Conservation (phyloP, 2,329 filamentous ascomycete species). For the Fusarium heterosporum region DNA sequence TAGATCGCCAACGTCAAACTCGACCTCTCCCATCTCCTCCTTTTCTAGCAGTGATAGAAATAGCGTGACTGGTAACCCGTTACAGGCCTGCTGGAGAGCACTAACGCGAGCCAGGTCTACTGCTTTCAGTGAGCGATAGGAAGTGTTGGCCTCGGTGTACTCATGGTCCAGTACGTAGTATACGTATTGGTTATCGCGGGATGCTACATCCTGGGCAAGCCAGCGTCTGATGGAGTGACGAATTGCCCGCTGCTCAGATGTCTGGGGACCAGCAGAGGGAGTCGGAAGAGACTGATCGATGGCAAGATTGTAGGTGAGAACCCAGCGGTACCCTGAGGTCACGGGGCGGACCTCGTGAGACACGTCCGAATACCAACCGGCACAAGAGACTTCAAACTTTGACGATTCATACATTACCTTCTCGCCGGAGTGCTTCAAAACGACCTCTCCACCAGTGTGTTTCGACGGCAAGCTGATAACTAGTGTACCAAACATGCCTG, state of each 20-base stretch:
- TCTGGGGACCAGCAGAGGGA: constrained; percentile 38
- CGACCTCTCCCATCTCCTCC: no score
- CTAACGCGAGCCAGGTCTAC: constrained; percentile 46
- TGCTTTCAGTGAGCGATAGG: constrained; percentile 45
- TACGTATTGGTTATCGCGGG: constrained; percentile 23
- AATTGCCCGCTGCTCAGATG: constrained; percentile 25
- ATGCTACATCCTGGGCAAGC: constrained; percentile 27
- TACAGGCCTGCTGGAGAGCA: constrained; percentile 42
- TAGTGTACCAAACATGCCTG: constrained; percentile 63
- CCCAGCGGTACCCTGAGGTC: constrained; percentile 60
- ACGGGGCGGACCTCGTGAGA: constrained; percentile 63
- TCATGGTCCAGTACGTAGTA: constrained; percentile 52
- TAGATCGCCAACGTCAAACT: no score
- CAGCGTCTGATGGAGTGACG: constrained; percentile 45
- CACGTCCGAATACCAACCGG: constrained; percentile 64
- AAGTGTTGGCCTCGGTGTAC: constrained; percentile 51
- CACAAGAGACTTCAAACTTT: constrained; percentile 32
- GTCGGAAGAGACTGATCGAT: constrained; percentile 28
- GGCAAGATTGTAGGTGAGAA: constrained; percentile 65
- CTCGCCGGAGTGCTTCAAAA: constrained; percentile 54
- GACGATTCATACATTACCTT: constrained; percentile 50
- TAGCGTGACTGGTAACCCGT: constrained; percentile 47
- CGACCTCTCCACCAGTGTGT: constrained; percentile 61
- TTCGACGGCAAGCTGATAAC: constrained; percentile 61
- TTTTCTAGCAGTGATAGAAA: constrained; percentile 52